Conservation (phyloP, 1,284 basidiomycete genomes). For the Boletellus deceptivus region DNA sequence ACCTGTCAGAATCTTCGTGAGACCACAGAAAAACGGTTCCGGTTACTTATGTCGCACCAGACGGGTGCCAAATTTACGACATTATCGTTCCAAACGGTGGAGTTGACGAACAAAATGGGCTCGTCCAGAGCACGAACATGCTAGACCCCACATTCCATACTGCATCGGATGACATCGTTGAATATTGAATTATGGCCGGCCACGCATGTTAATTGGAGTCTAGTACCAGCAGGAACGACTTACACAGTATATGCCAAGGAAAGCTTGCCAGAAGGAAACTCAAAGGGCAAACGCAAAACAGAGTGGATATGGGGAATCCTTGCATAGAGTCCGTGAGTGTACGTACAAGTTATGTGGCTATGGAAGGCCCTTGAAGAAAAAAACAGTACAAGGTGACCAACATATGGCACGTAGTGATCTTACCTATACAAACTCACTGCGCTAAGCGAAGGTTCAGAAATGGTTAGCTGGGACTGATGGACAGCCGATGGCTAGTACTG, state of each 20-base stretch:
- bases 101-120: constrained; percentile 56
- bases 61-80: constrained; percentile 54
- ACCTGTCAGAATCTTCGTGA: not conserved
- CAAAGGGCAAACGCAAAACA: constrained; percentile 40
- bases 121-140: constrained; percentile 63
- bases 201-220: not conserved
- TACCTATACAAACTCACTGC: too few relatives aligned
- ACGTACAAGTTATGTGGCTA: not conserved
- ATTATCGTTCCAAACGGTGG: constrained; percentile 59
- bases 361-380: too few relatives aligned
- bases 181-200: not conserved
- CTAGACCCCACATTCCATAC: constrained; percentile 59
- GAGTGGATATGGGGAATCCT: constrained; percentile 5
- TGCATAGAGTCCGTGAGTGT: not conserved
- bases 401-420: too few relatives aligned
- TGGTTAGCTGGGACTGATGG: too few relatives aligned
- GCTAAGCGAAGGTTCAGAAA: too few relatives aligned
- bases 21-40: constrained; percentile 18
- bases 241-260: constrained; percentile 54
- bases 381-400: not conserved
- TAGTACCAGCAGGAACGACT: not conserved
- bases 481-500: too few relatives aligned
- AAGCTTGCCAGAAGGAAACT: constrained; percentile 49
- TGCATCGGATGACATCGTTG: constrained; percentile 4
- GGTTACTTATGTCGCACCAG: constrained; percentile 74